Evolutionary conservation across 768 basidiomycete genomes (phyloP), one percentile per base, ranked within the genome.

Genomic region (Clitopilus hobsonii): DNA sequence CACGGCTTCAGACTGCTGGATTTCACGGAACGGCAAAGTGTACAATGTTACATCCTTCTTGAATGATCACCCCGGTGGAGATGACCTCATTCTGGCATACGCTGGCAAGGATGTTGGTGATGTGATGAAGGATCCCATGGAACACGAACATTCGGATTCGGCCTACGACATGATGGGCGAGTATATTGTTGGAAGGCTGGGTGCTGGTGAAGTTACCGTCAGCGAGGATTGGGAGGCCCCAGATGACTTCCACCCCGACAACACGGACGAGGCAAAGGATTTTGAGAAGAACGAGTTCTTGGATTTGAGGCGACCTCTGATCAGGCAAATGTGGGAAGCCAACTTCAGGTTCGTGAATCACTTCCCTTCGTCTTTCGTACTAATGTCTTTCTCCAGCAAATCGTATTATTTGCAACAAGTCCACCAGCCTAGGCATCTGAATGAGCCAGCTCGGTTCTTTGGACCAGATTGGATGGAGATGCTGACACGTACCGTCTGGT

Each of bases 401-500:
- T 83, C 89, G 3, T 98, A 94, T 69, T 99, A 99, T 67, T 76
- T 99, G 50, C 82, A 92, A 63, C 97, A 99, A 69, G 91, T 99
- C 0, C 97, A 99, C 69, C 94, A 98, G 68, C 96, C 97, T 1
- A 83, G 97, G 38, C 95, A 95, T 68, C 70, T 95, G 52, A 70
- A 83, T 6, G 79, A 91, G 51, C 86, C 90, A 16, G 94, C 95
- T 1, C 85, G 92, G 60, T 74, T 99, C 56, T 98, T 99, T 67
- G 90, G 87, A 11, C 84, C 88, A 1, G 74, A 80, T 27, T 28
- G 49, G 27, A 55, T 51, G 47, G 38, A 93, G 88, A 71, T 89
- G 55, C 81, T 85, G 63, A 97, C 95, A 0, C 79, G 88, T 47
- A 96, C 95, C 24, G 74, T 83, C 56, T 99, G 97, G 97, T 98